Conservation (phyloP, 2,329 filamentous ascomycete species). For the Fusarium armeniacum region DNA sequence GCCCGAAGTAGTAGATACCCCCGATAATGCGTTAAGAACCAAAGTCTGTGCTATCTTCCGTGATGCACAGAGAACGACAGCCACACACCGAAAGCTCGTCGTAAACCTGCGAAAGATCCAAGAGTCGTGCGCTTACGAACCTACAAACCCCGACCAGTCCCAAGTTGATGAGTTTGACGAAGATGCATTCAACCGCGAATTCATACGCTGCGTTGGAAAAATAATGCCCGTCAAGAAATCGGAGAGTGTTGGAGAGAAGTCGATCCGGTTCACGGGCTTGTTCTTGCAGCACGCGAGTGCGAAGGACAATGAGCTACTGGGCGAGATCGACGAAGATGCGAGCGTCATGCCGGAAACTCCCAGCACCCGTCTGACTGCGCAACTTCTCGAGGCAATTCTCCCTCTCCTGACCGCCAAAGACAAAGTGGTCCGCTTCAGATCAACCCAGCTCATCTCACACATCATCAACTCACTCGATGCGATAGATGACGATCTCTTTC, state of each 20-base stretch:
- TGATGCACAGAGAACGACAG: slow-evolving; percentile 89
- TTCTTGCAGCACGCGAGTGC: slow-evolving; percentile 82
- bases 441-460: slow-evolving; percentile 90
- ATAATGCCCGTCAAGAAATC: slow-evolving; percentile 92
- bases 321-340: slow-evolving; percentile 75
- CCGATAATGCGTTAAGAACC: slow-evolving; percentile 77
- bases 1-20: slow-evolving; percentile 84
- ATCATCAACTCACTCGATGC: slow-evolving; percentile 93
- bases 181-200: slow-evolving; percentile 87
- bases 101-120: slow-evolving; percentile 92
- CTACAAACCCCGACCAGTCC: slow-evolving; percentile 64
- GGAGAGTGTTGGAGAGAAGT: slow-evolving; percentile 87
- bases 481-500: slow-evolving; percentile 92
- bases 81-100: slow-evolving; percentile 89
- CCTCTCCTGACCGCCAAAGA: slow-evolving; percentile 89
- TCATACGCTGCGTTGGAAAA: slow-evolving; percentile 84
- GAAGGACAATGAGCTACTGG: slow-evolving; percentile 77
- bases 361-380: slow-evolving; percentile 80
- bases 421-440: slow-evolving; percentile 89
- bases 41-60: slow-evolving; percentile 81
- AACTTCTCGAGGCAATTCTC: slow-evolving; percentile 79
- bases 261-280: slow-evolving; percentile 87
- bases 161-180: slow-evolving; percentile 80
- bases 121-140: slow-evolving; percentile 82
- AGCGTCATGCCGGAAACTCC: slow-evolving; percentile 85